Conservation (phyloP, 495 filamentous ascomycete species). For the Articulospora tetracladia region DNA sequence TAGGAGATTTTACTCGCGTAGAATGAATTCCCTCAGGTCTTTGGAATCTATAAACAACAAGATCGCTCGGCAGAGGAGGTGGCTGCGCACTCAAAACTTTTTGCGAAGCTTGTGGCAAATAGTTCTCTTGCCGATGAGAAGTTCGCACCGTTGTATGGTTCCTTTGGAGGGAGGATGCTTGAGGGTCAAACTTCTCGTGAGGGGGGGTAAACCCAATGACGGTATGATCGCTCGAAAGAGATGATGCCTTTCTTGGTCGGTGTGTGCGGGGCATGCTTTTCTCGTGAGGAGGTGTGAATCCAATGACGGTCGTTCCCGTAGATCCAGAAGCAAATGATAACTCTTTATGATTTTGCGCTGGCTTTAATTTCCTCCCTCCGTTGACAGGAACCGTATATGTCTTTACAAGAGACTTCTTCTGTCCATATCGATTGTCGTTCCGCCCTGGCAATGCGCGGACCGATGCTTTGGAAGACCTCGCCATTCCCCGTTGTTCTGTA, state of each 20-base stretch:
- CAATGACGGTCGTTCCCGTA: constrained; percentile 20
- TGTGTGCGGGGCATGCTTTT: constrained; percentile 1
- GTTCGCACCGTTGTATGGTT: neutral
- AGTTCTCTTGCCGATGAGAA: neutral
- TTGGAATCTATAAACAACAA: neutral
- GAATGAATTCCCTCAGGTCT: neutral
- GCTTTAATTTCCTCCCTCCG: neutral
- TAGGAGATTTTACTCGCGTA: too few species aligned
- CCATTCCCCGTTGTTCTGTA: constrained; percentile 31
- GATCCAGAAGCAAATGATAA: constrained; percentile 15
- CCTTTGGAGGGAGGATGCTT: neutral
- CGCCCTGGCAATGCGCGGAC: neutral
- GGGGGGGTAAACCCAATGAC: constrained; percentile 29
- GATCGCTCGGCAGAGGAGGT: neutral
- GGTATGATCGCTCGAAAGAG: constrained; percentile 8
- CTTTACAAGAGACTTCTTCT: neutral
- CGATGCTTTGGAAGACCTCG: neutral
- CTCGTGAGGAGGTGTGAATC: constrained; percentile 22
- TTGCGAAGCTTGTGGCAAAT: neutral
- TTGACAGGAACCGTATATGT: constrained; percentile 7
- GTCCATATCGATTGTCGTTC: neutral
- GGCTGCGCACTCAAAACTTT: neutral
- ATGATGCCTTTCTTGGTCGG: neutral
- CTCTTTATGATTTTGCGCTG: neutral
- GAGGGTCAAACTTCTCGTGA: constrained; percentile 10